Evolutionary conservation across 208 protist species (phyloP).

Genomic region (Trypanosoma platydactyli): DNA sequence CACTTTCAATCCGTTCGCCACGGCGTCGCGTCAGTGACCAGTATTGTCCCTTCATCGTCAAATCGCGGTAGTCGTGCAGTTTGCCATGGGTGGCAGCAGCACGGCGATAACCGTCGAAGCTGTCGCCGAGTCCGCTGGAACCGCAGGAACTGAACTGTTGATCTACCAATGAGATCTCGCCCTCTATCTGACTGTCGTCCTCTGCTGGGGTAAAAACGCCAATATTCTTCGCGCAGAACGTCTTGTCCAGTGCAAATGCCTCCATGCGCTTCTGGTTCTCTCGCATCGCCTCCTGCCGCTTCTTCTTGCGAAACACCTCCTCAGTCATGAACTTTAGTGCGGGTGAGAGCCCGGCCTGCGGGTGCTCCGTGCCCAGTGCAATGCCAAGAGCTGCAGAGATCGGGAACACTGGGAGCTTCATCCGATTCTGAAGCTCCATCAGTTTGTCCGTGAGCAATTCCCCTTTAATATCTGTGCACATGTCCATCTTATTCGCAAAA

Average conservation of each 20-base stretch:
- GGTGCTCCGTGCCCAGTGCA: slow-evolving; percentile 48
- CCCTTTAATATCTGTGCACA: slow-evolving; percentile 56
- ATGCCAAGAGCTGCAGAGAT: slow-evolving; percentile 85
- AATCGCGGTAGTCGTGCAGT: slow-evolving; percentile 78
- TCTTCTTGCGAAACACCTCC: slow-evolving; percentile 68
- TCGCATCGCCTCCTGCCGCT: slow-evolving; percentile 32
- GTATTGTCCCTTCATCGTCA: slow-evolving; percentile 86
- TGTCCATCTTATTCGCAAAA: slow-evolving; percentile 93
- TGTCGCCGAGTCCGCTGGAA: slow-evolving; percentile 54
- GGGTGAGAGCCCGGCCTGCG: slow-evolving; percentile 48
- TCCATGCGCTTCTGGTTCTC: slow-evolving; percentile 36
- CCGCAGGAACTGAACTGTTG: slow-evolving; percentile 73
- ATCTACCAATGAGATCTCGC: slow-evolving; percentile 66
- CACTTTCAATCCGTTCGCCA: slow-evolving; percentile 46
- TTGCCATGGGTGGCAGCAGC: slow-evolving; percentile 47
- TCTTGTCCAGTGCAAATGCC: slow-evolving; percentile 49
- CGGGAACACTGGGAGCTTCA: slow-evolving; percentile 82
- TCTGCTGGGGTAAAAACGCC: slow-evolving; percentile 45
- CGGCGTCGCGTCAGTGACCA: slow-evolving; percentile 63
- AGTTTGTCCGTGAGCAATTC: slow-evolving; percentile 51
- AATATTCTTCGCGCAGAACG: slow-evolving; percentile 73
- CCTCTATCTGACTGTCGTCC: slow-evolving; percentile 2
- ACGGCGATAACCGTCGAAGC: slow-evolving; percentile 70
- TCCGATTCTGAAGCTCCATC: slow-evolving; percentile 57
- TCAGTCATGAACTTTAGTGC: slow-evolving; percentile 72